A percentile compares a stretch with the other conserved stretches of the same genome.
phyloP scores from a whole-genome alignment of 306 rosid genomes.

The Vigna reflexopilosa region DNA sequence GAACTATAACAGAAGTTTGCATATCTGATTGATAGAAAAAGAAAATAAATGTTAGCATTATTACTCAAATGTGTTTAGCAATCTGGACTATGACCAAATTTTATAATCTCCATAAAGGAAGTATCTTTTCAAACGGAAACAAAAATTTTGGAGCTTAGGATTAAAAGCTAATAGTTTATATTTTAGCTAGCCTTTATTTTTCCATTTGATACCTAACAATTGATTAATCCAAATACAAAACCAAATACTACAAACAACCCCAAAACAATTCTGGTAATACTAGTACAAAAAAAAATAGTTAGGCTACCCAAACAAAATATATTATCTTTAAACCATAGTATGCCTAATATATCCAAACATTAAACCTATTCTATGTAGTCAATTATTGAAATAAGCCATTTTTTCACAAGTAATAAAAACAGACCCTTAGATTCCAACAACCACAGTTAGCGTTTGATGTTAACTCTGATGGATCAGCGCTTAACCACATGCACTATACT shows the following conservation, averaged over 20 bases:
- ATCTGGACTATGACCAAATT: too few relatives aligned
- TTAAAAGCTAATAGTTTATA: background rate
- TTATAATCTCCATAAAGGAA: background rate
- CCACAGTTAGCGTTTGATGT: constrained; percentile 1
- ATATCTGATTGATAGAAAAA: background rate
- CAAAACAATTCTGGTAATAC: background rate
- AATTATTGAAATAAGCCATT: background rate
- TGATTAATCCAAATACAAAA: background rate
- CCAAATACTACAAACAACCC: background rate
- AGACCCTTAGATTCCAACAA: constrained; percentile 15
- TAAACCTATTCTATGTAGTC: background rate
- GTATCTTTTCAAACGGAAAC: background rate
- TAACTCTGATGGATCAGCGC: constrained; percentile 1
- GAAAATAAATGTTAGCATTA: background rate
- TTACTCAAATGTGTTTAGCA: background rate
- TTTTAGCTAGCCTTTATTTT: background rate
- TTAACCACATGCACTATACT: background rate
- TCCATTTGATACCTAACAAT: background rate
- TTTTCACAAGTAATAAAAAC: background rate
- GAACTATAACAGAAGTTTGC: background rate
- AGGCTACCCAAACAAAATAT: background rate
- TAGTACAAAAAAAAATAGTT: background rate
- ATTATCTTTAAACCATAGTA: background rate
- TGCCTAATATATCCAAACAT: background rate
- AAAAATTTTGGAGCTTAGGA: background rate